Percentiles rank a stretch among this genome's conserved stretches.
phyloP scores from a whole-genome alignment of 2,329 filamentous ascomycete species.

The Albifimbria verrucaria region DNA sequence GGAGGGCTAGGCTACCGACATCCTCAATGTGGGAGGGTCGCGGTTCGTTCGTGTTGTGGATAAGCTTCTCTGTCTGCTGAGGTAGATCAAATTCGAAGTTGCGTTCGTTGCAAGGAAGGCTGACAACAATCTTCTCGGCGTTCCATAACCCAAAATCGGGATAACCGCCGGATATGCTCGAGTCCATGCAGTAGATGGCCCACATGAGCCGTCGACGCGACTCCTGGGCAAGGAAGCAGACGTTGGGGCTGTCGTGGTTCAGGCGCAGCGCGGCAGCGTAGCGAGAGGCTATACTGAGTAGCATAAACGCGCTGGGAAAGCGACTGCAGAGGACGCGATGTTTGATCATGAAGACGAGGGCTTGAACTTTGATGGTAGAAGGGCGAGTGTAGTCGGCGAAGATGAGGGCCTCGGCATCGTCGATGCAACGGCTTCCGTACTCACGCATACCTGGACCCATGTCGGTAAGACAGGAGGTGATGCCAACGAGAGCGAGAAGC shows the following conservation, averaged over 20 bases:
- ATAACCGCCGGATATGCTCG: slow-evolving; percentile 38
- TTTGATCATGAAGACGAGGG: slow-evolving; percentile 41
- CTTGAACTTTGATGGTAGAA: slow-evolving; percentile 53
- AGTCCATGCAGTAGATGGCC: slow-evolving; percentile 41
- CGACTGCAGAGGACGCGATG: slow-evolving; percentile 40
- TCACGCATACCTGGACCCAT: slow-evolving; percentile 49
- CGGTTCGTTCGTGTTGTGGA: slow-evolving; percentile 40
- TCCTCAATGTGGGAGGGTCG: slow-evolving; percentile 42
- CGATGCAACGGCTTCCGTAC: slow-evolving; percentile 51
- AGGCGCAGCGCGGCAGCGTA: slow-evolving; percentile 40
- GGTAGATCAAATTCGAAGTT: slow-evolving; percentile 56
- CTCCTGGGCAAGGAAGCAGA: slow-evolving; percentile 38
- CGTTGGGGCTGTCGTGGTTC: slow-evolving; percentile 37
- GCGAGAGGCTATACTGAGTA: slow-evolving; percentile 39
- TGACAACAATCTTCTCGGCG: slow-evolving; percentile 37
- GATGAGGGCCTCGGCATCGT: slow-evolving; percentile 51
- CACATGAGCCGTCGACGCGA: slow-evolving; percentile 41
- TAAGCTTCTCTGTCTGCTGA: slow-evolving; percentile 50
- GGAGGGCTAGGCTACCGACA: slow-evolving; percentile 52
- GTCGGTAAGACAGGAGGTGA: slow-evolving; percentile 54
- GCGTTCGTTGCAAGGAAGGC: slow-evolving; percentile 40
- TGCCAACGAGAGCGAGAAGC: slow-evolving; percentile 51
- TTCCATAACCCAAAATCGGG: slow-evolving; percentile 43
- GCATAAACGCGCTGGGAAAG: slow-evolving; percentile 43
- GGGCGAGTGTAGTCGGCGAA: slow-evolving; percentile 51